These are phyloP conservation scores for Fusarium zealandicum DNA, from an alignment of 2,329 filamentous ascomycete species.

Conservation along the genomic window DNA sequence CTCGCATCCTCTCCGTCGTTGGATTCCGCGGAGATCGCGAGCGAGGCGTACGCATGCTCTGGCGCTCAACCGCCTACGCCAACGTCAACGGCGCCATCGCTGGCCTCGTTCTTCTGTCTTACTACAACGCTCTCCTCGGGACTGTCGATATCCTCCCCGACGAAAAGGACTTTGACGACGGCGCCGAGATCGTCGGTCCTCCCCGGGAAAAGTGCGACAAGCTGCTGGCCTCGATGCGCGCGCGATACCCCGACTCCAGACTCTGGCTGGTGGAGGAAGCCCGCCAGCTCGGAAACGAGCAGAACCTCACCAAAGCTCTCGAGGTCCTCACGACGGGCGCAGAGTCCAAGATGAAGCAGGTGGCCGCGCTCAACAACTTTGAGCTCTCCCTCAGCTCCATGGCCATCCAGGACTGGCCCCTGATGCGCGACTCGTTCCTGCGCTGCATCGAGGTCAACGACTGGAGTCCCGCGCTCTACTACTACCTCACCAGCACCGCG, in stretches of 20 bases:
- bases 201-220: constrained; percentile 71
- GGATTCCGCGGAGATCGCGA: constrained; percentile 91
- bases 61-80: constrained; percentile 83
- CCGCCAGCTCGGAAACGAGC: constrained; percentile 73
- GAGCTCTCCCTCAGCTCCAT: constrained; percentile 81
- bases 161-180: constrained; percentile 58
- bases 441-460: constrained; percentile 81
- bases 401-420: constrained; percentile 78
- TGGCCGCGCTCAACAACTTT: constrained; percentile 84
- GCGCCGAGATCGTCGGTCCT: constrained; percentile 71
- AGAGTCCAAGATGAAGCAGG: constrained; percentile 82
- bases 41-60: constrained; percentile 83
- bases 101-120: constrained; percentile 79
- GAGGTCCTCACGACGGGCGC: constrained; percentile 66
- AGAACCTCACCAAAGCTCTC: constrained; percentile 72
- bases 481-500: constrained; percentile 82
- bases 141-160: constrained; percentile 86
- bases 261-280: constrained; percentile 92
- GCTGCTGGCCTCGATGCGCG: constrained; percentile 76
- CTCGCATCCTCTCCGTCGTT: constrained; percentile 83
- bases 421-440: constrained; percentile 78
- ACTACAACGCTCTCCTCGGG: constrained; percentile 86
- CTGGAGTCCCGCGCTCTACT: constrained; percentile 90
- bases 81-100: constrained; percentile 95
- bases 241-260: constrained; percentile 79